A percentile compares a stretch with the other conserved stretches of the same genome.
These are phyloP conservation scores for Aspergillus fumigatus DNA, from an alignment of 2,329 filamentous ascomycete genomes.

Conservation along the genomic window DNA sequence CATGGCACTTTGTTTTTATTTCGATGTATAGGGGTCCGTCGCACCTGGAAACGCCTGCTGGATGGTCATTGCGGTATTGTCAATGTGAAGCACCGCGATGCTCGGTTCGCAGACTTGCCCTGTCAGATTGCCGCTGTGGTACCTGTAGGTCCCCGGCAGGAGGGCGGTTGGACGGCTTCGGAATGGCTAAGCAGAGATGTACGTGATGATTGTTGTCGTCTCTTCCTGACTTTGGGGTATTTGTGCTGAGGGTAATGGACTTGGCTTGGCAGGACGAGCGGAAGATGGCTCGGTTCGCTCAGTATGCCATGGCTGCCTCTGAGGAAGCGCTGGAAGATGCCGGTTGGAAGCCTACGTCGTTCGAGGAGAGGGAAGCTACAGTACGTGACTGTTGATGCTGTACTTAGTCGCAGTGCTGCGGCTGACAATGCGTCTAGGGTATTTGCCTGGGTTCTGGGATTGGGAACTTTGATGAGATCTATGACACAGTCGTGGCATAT, in stretches of 20 bases:
- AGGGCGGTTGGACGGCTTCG: conserved; percentile 40
- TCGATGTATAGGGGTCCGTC: conserved; percentile 55
- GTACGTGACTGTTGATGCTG: conserved; percentile 32
- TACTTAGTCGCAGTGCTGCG: neutral
- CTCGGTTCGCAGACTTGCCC: conserved; percentile 66
- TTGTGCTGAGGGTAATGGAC: neutral
- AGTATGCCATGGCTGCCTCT: conserved; percentile 83
- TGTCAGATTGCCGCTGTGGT: conserved; percentile 83
- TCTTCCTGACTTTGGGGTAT: neutral
- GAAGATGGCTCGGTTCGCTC: conserved; percentile 85
- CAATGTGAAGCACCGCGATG: conserved; percentile 61
- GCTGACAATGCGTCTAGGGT: conserved; percentile 48
- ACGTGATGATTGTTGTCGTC: conserved; percentile 10
- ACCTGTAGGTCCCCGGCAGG: conserved; percentile 51
- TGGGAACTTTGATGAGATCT: conserved; percentile 87
- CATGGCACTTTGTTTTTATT: neutral
- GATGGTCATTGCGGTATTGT: conserved; percentile 75
- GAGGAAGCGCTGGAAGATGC: conserved; percentile 83
- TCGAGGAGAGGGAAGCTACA: conserved; percentile 66
- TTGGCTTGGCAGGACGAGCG: conserved; percentile 53
- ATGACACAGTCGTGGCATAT: conserved; percentile 74
- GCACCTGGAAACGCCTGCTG: conserved; percentile 76
- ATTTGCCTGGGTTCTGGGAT: conserved; percentile 95
- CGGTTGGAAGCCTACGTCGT: conserved; percentile 61
- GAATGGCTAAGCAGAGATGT: conserved; percentile 44